Evolutionary conservation across 331 rosid genomes (phyloP).

Genomic region (Quercus phellos): DNA sequence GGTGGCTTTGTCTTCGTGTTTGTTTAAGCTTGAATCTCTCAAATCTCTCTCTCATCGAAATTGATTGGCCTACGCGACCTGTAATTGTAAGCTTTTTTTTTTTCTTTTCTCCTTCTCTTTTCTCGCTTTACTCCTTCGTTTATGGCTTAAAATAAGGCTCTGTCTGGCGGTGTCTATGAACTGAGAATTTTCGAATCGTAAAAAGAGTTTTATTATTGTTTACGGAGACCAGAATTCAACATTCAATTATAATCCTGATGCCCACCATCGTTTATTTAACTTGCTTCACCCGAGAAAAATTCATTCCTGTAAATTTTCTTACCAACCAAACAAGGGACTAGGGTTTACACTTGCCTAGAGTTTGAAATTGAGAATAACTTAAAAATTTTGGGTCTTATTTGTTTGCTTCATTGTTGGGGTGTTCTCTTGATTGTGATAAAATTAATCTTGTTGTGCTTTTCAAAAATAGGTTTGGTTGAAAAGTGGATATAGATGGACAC

Average conservation of each 20-base stretch:
- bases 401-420: background rate
- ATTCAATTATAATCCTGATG: background rate
- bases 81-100: background rate
- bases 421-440: background rate
- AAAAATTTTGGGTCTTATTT: background rate
- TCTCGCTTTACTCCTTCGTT: background rate
- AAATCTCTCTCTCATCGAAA: background rate
- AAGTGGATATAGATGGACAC: slow-evolving; percentile 29
- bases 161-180: too few species aligned
- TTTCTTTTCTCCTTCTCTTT: too few species aligned
- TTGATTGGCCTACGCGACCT: background rate
- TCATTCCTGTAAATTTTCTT: background rate
- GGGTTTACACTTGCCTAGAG: background rate
- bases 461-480: background rate
- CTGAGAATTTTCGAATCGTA: background rate
- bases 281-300: background rate
- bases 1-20: too few species aligned
- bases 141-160: background rate
- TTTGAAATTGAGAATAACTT: background rate
- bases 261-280: background rate
- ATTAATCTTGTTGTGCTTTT: background rate
- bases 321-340: background rate
- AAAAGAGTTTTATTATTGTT: background rate
- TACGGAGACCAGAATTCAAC: background rate
- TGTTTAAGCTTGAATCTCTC: too few species aligned